These are phyloP conservation scores for Diophrys appendiculata DNA, from an alignment of 73 alveolate genomes.

Conservation along the genomic window DNA sequence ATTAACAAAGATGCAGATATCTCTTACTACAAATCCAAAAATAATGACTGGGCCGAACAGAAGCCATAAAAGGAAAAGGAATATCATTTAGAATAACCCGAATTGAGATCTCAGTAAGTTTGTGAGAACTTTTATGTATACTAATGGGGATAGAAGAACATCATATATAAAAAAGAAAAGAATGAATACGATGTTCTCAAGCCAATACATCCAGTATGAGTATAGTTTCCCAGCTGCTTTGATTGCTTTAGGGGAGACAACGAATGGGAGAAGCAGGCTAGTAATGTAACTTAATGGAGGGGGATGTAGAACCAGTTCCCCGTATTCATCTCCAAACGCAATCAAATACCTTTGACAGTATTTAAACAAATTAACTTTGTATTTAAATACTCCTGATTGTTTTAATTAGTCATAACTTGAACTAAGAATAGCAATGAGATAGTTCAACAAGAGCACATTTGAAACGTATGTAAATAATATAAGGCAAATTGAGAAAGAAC, in stretches of 20 bases:
- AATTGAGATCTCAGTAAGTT: slow-evolving; percentile 10
- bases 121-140: slow-evolving; percentile 17
- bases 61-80: slow-evolving; percentile 30
- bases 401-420: slow-evolving; percentile 50
- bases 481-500: slow-evolving; percentile 19
- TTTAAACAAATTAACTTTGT: slow-evolving; percentile 30
- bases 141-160: slow-evolving; percentile 24
- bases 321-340: slow-evolving; percentile 32
- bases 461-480: slow-evolving; percentile 37
- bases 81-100: slow-evolving; percentile 9
- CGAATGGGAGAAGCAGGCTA: slow-evolving; percentile 35
- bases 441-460: slow-evolving; percentile 51
- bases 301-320: slow-evolving; percentile 60
- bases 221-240: slow-evolving; percentile 4
- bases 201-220: slow-evolving; percentile 37
- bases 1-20: not conserved
- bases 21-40: not conserved
- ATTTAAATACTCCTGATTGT: slow-evolving; percentile 50
- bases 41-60: slow-evolving; percentile 11
- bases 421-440: slow-evolving; percentile 61
- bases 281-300: slow-evolving; percentile 40
- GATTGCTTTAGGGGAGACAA: slow-evolving; percentile 3
- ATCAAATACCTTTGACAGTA: slow-evolving; percentile 49
- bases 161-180: slow-evolving; percentile 20
- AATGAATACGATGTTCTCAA: slow-evolving; percentile 28